Base-by-base conservation (phyloP, 495 filamentous ascomycete species). In the Tuber aestivum region DNA sequence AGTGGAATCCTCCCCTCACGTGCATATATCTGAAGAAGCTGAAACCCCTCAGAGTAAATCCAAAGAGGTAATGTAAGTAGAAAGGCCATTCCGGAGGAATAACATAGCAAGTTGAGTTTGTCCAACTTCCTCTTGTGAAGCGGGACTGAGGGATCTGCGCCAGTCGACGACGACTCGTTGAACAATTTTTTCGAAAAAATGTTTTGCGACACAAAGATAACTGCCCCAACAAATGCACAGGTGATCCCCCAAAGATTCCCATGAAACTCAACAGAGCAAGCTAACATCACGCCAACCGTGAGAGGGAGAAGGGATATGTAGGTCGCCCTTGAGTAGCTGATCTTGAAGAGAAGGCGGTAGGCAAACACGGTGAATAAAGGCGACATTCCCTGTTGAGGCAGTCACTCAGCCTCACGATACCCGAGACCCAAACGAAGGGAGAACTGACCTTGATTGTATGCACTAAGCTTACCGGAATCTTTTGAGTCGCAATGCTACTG, bases 151-250 rank as follows among this genome's bases (percentile, higher is more conserved):
- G 74, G 69, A 32, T 96, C 91, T 23, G 90, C 88, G 84, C 97
- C 94, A 3, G 91, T 90, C 32, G 88, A 88, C 14, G 93, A 91
- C 38, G 92, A 94, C 84, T 97, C 94, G 83, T 97, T 98, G 87
- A 99, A 99, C n/a, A 99, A 89, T 74, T 93, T 93, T 84, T 99
- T 99, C 23, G 95, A 97, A 79, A 97, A 97, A 74, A 99, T 99
- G 82, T 99, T 99, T 83, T 99, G 95, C 0, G 94, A 97, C 23
- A 99, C 95, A 83, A 99, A 99, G 77, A 99, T 92, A 45, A 98
- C 85, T 48, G 96, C 92, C 41, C 92, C 93, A 27, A 92, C 86
- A 45, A 98, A 90, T 41, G 95, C 96, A 81, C 92, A 94, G 21
- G 94, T 77, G 37, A 99, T 92, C 18, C 95, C 95, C 56, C 94